Percentiles rank a stretch among this genome's conserved stretches.
These are phyloP conservation scores for Cerioporus squamosus DNA, from an alignment of 1,284 basidiomycete genomes.

Conservation along the genomic window DNA sequence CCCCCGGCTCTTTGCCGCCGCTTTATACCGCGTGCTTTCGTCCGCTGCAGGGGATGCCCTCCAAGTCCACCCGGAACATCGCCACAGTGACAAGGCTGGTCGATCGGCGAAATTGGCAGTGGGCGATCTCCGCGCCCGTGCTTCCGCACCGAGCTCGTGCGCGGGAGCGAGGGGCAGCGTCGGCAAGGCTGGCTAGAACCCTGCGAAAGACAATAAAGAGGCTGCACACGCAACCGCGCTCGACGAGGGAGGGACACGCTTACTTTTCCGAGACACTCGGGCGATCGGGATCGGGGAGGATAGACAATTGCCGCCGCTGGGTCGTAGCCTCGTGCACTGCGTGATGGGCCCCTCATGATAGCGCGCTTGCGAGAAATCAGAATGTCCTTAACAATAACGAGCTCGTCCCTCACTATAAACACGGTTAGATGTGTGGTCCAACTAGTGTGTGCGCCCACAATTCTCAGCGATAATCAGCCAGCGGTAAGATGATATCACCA, in stretches of 20 bases:
- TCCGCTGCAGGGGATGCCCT: neutral
- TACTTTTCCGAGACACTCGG: neutral
- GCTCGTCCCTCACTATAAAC: neutral
- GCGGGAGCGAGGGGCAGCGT: neutral
- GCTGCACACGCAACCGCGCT: neutral
- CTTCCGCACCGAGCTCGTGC: neutral
- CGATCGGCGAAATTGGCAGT: conserved; percentile 7
- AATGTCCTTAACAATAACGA: conserved; percentile 12
- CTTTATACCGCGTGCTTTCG: conserved; percentile 9
- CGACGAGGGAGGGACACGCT: neutral
- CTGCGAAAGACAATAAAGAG: conserved; percentile 14
- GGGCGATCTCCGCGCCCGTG: conserved; percentile 11
- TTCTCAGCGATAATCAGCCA: conserved; percentile 1
- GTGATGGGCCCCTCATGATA: conserved; percentile 4
- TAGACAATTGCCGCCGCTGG: conserved; percentile 16
- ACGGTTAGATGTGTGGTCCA: neutral
- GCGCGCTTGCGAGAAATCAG: conserved; percentile 7
- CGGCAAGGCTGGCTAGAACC: neutral
- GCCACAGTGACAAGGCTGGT: conserved; percentile 13
- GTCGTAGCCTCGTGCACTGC: conserved; percentile 22
- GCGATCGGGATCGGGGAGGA: conserved; percentile 9
- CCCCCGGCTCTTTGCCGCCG: neutral
- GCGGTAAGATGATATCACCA: neutral
- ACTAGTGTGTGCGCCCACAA: neutral
- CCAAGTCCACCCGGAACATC: neutral